Evolutionary conservation across 768 basidiomycete species (phyloP), one percentile per base, ranked within the genome.

Genomic region (Suillus brevipes): DNA sequence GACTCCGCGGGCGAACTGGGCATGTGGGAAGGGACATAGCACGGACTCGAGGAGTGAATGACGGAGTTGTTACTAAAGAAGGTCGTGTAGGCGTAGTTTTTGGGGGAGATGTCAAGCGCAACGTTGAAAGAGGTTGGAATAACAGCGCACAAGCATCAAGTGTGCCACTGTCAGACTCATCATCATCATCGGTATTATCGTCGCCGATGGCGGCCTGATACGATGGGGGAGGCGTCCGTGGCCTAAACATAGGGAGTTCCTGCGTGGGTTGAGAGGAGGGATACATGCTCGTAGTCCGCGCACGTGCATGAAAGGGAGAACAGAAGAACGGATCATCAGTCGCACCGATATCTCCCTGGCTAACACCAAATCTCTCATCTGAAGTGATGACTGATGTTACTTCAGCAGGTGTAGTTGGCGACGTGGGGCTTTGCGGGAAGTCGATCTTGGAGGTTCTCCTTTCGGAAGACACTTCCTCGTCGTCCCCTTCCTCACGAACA

Each of bases 261-360:
- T 70, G 66, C 4, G 65, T 53, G 3, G 66, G 47, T 13, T 66
- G 13, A 5, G 68, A 37, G 20, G 70, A 60, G 12, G 68, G 43
- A 13, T 72, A 69, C 71, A 78, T 78, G 56, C 75, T 76, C 31
- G 64, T 68, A 20, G 75, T 76, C 40, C 77, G 75, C 60, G 66
- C 61, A n/a, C 75, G 77, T 9, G 66, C 61, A 38, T 57, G 64
- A 20, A 65, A 65, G 4, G 73, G 72, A 34, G 49, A 71, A 56
- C 67, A 66, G 25, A 50, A 71, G 60, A 77, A 73, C 23, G 71
- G 69, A 61, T 72, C 75, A 14, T 72, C 62, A 31, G 23, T 65
- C 2, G 61, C 65, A 5, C 49, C 28, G 23, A 43, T 53, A 43
- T 31, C 56, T 37, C 42, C 36, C 50, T 64, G 20, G n/a, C 20